phyloP scores from a whole-genome alignment of 306 rosid genomes.

The Psophocarpus tetragonolobus region DNA sequence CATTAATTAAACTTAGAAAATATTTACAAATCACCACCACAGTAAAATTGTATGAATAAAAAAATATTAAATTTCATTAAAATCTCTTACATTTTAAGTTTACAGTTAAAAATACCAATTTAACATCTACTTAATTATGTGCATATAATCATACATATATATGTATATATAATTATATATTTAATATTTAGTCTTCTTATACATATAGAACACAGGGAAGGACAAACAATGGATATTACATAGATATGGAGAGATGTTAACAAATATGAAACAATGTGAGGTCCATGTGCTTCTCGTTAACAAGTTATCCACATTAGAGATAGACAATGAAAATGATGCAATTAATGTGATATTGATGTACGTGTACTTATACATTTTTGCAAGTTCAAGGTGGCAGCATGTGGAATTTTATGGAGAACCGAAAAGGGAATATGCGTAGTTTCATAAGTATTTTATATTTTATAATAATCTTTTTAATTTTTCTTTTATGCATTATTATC shows the following conservation, averaged over 20 bases:
- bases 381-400: slow-evolving; percentile 34
- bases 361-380: slow-evolving; percentile 31
- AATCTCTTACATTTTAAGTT: neutral
- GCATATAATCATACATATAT: neutral
- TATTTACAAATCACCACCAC: neutral
- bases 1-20: neutral
- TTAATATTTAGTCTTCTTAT: neutral
- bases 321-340: slow-evolving; percentile 14
- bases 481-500: neutral
- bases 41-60: neutral
- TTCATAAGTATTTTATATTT: neutral
- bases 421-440: slow-evolving; percentile 19
- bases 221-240: neutral
- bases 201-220: neutral
- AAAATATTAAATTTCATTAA: neutral
- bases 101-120: neutral
- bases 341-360: slow-evolving; percentile 10
- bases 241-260: neutral
- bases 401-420: slow-evolving; percentile 29
- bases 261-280: neutral
- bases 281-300: slow-evolving; percentile 1
- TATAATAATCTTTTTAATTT: neutral
- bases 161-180: neutral
- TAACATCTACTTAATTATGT: neutral
- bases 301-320: neutral